Base-by-base conservation (phyloP, 176 grass and related monocot species). In the Cymbopogon citratus region DNA sequence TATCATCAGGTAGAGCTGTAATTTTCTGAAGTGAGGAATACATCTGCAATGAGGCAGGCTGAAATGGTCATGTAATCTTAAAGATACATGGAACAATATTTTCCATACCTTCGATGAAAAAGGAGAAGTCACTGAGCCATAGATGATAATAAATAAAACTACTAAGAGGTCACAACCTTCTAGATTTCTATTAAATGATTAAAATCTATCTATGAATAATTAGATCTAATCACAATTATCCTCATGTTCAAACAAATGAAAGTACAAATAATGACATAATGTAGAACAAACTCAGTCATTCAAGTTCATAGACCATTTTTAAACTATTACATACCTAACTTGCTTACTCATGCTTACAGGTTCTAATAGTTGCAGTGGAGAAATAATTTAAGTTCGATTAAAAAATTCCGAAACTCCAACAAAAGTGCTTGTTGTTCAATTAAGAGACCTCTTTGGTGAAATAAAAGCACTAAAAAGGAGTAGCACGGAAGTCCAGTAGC, bases 11-110 rank as follows among this genome's bases (percentile, higher is more conserved):
- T 31, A 99, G 83, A 78, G 92, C 87, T 61, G 84, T 85, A 70
- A 95, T 89, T 86, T 95, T 93, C 63, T 87, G 71, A 71, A 99
- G 92, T 69, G 96, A 99, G 80, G 96, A 76, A 77, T 82, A 38
- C 92, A 99, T 99, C 96, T 99, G 87, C 86, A 86, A 83, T 35
- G 85, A n/a, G 73, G 69, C 46, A 54, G 56, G 39, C 43, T 77
- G 86, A 39, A 82, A 71, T 16, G 10, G 35, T 77, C 33, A 61
- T 26, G 52, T 34, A 7, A 35, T 73, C 63, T 29, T 25, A 28
- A 28, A 16, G 25, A 33, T 66, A 78, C 10, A 66, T 27, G 14
- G 9, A 64, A 84, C 14, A 66, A 8, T 46, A 33, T 45, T 80
- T 39, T 76, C 23, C 35, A 56, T 68, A 38, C 33, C 9, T 76